Base-by-base conservation (phyloP, 257 asterid species). In the Solanum sparsipilum region DNA sequence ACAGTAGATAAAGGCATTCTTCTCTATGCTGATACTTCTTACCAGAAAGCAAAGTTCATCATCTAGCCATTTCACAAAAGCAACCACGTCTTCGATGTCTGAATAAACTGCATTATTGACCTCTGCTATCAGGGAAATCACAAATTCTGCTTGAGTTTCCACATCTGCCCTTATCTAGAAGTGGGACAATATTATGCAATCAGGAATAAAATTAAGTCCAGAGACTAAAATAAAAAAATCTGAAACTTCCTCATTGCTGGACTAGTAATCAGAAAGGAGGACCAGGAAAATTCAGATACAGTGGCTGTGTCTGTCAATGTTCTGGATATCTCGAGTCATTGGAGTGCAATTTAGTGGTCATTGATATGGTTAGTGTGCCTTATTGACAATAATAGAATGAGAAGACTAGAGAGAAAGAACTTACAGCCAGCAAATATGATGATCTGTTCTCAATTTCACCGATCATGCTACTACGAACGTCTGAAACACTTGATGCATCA, bases 41-140 rank as follows among this genome's bases (percentile, higher is more conserved):
- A 95, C 99, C 79, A 96, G 97, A 91, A 95, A 96, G 93, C 97
- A 92, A 46, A 96, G 99, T 90, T 96, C 99, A 76, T 96, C 99
- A 85, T 96, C 99, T 44, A 96, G 95, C 99, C 99, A 96, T 93
- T 95, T 94, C 65, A 95, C 98, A 35, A 96, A 96, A 83, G 97
- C 96, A 81, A 94, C 95, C 1, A 96, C 98, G 15, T 96, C 98
- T 86, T 96, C 98, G 35, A 96, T 92, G 68, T 94, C 90, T 67
- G 88, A 92, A 90, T 93, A 96, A 85, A 90, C 93, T 56, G 97
- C 98, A 87, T 88, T 88, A 76, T 94, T 95, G 78, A 96, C 98
- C 93, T 96, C 98, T 88, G 89, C 91, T 88, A 95, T 96, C 44
- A 96, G 93, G 88, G 93, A 96, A 85, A 92, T 95, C 78, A 96